Conservation (phyloP, 768 basidiomycete genomes). For the Epithele typhae region DNA sequence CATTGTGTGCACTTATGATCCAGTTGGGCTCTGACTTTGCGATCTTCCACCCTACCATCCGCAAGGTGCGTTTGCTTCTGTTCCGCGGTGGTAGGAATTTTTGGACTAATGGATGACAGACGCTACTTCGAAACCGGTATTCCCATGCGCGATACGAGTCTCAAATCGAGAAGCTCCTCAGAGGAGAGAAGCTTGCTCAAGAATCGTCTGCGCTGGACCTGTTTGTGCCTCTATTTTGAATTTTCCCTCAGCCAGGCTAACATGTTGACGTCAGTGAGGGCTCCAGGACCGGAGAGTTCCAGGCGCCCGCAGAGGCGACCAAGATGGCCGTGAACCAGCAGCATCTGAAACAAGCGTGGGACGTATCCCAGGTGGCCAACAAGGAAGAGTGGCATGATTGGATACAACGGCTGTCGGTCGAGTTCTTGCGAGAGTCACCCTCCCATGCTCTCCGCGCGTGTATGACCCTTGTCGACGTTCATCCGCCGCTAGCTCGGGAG, state of each 20-base stretch:
- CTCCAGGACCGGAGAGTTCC: constrained; percentile 62
- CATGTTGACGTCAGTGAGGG: constrained; percentile 48
- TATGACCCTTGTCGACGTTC: constrained; percentile 88
- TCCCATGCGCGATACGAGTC: constrained; percentile 82
- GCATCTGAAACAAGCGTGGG: constrained; percentile 96
- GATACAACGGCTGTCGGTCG: constrained; percentile 89
- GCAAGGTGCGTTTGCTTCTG: constrained; percentile 58
- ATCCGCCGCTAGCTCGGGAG: constrained; percentile 88
- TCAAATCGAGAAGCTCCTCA: constrained; percentile 83
- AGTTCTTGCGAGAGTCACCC: constrained; percentile 97
- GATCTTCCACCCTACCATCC: constrained; percentile 95
- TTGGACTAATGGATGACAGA: constrained; percentile 37
- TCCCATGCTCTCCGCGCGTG: constrained; percentile 97
- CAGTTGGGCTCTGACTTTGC: constrained; percentile 97
- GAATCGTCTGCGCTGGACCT: constrained; percentile 36
- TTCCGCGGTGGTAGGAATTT: constrained; percentile 3
- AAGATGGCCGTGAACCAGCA: constrained; percentile 96
- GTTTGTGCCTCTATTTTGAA: not conserved
- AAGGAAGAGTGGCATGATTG: constrained; percentile 93
- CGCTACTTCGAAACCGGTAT: constrained; percentile 71
- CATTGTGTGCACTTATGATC: constrained; percentile 84
- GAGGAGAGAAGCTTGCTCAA: constrained; percentile 87
- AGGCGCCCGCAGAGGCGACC: constrained; percentile 74
- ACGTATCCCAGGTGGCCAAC: constrained; percentile 69
- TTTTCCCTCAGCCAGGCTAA: constrained; percentile 35